Conservation (phyloP, 768 basidiomycete genomes). For the Tulasnella calospora region DNA sequence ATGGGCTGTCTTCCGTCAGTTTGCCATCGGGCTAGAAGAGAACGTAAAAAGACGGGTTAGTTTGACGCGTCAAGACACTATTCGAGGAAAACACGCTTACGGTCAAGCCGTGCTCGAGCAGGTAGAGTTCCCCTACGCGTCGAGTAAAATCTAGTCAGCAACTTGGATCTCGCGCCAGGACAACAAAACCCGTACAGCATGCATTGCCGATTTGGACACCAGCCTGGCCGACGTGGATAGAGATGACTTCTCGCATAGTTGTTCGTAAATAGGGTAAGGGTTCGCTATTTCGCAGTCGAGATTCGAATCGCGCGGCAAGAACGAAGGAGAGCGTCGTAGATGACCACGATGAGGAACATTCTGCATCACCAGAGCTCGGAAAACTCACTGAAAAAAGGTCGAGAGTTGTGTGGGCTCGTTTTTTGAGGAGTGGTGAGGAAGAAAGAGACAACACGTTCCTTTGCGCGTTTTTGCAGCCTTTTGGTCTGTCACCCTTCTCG, state of each 20-base stretch:
- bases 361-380: background rate
- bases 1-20: constrained; percentile 69
- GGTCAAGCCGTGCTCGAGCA: constrained; percentile 95
- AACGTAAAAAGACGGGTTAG: constrained; percentile 19
- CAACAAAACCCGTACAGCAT: constrained; percentile 68
- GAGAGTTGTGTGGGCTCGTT: constrained; percentile 12
- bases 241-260: constrained; percentile 68
- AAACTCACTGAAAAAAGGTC: constrained; percentile 22
- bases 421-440: constrained; percentile 9
- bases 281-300: constrained; percentile 21
- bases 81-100: constrained; percentile 42
- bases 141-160: constrained; percentile 24
- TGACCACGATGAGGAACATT: background rate
- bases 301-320: background rate
- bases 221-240: constrained; percentile 97
- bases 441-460: constrained; percentile 24
- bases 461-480: constrained; percentile 22
- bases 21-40: constrained; percentile 83
- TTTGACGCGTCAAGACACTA: constrained; percentile 30
- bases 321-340: constrained; percentile 5
- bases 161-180: background rate
- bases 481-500: constrained; percentile 14
- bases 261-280: constrained; percentile 27
- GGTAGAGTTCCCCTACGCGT: constrained; percentile 88
- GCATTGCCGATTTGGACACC: constrained; percentile 84